phyloP scores from a whole-genome alignment of 2,329 filamentous ascomycete genomes.

The Penicillium sp. region DNA sequence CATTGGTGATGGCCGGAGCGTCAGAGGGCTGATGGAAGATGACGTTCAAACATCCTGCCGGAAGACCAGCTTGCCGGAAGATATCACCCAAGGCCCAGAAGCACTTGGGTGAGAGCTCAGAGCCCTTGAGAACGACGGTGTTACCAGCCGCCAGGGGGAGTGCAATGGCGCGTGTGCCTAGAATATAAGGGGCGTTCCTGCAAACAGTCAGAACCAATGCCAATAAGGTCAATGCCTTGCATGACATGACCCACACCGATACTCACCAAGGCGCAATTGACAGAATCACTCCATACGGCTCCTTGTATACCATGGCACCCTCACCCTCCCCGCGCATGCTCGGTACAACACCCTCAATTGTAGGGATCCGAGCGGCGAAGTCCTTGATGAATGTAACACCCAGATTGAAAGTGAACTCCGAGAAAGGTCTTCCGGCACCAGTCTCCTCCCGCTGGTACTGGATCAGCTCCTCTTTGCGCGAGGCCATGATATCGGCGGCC shows the following conservation, averaged over 20 bases:
- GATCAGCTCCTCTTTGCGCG: slow-evolving; percentile 57
- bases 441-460: slow-evolving; percentile 60
- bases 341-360: slow-evolving; percentile 50
- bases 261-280: slow-evolving; percentile 75
- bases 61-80: slow-evolving; percentile 71
- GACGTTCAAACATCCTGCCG: slow-evolving; percentile 69
- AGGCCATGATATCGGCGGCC: slow-evolving; percentile 45
- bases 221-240: neutral
- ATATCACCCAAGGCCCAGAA: slow-evolving; percentile 61
- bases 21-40: slow-evolving; percentile 59
- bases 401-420: slow-evolving; percentile 35
- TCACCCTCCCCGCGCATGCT: slow-evolving; percentile 48
- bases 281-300: slow-evolving; percentile 75
- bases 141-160: slow-evolving; percentile 70
- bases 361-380: slow-evolving; percentile 49
- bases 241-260: neutral
- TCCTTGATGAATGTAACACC: slow-evolving; percentile 46
- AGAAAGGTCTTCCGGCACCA: slow-evolving; percentile 44
- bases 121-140: slow-evolving; percentile 68
- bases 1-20: slow-evolving; percentile 63
- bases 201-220: neutral
- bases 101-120: slow-evolving; percentile 63
- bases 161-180: slow-evolving; percentile 50
- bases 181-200: slow-evolving; percentile 54
- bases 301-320: slow-evolving; percentile 64